phyloP scores from a whole-genome alignment of 352 stramenopile species.

The Phytophthora foliorum region DNA sequence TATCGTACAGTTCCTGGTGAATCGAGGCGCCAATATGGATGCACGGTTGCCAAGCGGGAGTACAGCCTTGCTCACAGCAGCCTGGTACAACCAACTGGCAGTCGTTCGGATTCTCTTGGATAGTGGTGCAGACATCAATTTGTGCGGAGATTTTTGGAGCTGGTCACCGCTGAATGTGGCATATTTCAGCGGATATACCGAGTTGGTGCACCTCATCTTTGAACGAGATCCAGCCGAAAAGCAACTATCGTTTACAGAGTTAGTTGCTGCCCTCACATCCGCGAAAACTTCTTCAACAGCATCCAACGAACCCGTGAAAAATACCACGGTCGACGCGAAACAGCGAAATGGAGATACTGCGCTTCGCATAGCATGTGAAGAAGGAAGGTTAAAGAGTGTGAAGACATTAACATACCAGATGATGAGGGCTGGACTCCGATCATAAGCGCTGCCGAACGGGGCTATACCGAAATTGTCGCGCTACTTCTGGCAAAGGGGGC shows the following conservation, averaged over 20 bases:
- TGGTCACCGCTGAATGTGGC: conserved; percentile 6
- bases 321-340: background rate
- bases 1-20: conserved; percentile 16
- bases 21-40: conserved; percentile 2
- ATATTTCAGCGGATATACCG: conserved; percentile 9
- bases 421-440: conserved; percentile 4
- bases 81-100: conserved; percentile 8
- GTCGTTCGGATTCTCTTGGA: conserved; percentile 18
- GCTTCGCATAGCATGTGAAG: background rate
- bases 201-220: conserved; percentile 23
- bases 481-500: too few species aligned
- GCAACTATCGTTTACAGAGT: background rate
- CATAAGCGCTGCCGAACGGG: background rate
- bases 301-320: background rate
- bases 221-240: background rate
- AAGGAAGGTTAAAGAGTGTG: background rate
- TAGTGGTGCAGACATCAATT: conserved; percentile 8
- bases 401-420: background rate
- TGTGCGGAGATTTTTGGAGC: conserved; percentile 19
- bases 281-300: background rate
- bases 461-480: background rate
- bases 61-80: conserved; percentile 15
- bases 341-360: background rate
- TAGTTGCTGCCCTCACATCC: background rate
- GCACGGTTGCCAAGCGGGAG: conserved; percentile 10